Conservation (phyloP, 192 early-diverging fungal species). For the Mortierella antarctica region DNA sequence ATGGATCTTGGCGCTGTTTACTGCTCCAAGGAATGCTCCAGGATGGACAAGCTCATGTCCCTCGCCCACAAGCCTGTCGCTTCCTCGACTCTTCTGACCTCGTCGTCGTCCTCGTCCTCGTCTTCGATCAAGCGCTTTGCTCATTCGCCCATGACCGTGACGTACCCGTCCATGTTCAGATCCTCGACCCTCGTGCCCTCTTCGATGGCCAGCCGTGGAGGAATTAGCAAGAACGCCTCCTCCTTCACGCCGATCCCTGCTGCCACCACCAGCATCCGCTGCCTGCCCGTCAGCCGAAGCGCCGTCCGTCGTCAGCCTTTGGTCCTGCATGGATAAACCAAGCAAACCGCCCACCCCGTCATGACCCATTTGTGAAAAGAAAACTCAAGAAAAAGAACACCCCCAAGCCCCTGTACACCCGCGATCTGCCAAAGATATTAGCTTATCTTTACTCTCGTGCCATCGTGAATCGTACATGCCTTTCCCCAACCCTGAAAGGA, state of each 20-base stretch:
- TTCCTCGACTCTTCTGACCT: constrained; percentile 1
- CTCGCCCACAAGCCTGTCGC: constrained; percentile 25
- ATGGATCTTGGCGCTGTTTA: constrained; percentile 51
- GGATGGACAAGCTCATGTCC: constrained; percentile 53
- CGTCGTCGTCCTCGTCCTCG: constrained; percentile 6
- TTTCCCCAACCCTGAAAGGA: constrained; percentile 39
- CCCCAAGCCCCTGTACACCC: constrained; percentile 28
- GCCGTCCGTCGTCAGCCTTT: constrained; percentile 44
- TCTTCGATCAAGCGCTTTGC: constrained; percentile 36
- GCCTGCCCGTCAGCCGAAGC: constrained; percentile 35
- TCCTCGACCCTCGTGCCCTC: constrained; percentile 43
- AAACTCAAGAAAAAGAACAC: constrained; percentile 12
- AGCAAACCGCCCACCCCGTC: not conserved
- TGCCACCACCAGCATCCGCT: constrained; percentile 45
- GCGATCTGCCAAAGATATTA: constrained; percentile 38
- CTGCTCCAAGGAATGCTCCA: constrained; percentile 49
- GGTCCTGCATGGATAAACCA: constrained; percentile 29
- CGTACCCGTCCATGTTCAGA: constrained; percentile 45
- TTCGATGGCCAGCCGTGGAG: constrained; percentile 47
- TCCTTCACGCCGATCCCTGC: constrained; percentile 36
- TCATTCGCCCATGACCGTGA: constrained; percentile 42
- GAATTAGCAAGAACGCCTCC: constrained; percentile 45
- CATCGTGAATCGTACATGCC: constrained; percentile 49
- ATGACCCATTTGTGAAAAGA: constrained; percentile 9
- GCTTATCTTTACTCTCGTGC: constrained; percentile 12